Evolutionary conservation across 306 rosid species (phyloP).

Genomic region (Trifolium subterraneum): DNA sequence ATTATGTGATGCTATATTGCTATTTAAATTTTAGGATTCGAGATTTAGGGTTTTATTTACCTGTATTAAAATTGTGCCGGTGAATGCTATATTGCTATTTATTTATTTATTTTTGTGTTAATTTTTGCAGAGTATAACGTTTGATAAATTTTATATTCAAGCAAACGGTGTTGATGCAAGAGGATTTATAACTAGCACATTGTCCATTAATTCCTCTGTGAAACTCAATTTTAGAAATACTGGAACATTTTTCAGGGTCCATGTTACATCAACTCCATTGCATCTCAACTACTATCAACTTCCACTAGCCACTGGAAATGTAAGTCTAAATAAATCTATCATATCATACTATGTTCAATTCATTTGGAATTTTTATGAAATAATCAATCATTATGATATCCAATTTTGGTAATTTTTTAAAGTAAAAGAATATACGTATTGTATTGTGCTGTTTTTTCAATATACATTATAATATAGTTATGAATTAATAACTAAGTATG

Average conservation of each 20-base stretch:
- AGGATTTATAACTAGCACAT: slow-evolving; percentile 79
- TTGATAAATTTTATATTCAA: slow-evolving; percentile 75
- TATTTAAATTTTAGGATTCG: too few relatives aligned
- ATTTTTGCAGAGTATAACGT: slow-evolving; percentile 64
- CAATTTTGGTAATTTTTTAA: too few relatives aligned
- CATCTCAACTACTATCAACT: slow-evolving; percentile 71
- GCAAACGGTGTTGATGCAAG: slow-evolving; percentile 71
- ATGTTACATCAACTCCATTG: slow-evolving; percentile 68
- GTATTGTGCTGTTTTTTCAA: too few relatives aligned
- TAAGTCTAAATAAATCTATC: slow-evolving; percentile 38
- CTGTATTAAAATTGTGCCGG: too few relatives aligned
- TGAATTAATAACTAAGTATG: background rate
- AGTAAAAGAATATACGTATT: too few relatives aligned
- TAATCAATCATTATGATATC: too few relatives aligned
- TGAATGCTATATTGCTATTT: too few relatives aligned
- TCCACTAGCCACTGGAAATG: slow-evolving; percentile 73
- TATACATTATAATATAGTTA: too few relatives aligned
- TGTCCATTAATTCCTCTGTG: slow-evolving; percentile 73
- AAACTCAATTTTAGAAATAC: slow-evolving; percentile 74
- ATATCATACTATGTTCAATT: too few relatives aligned
- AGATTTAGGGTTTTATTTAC: too few relatives aligned
- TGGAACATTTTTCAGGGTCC: slow-evolving; percentile 81
- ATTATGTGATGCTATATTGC: too few relatives aligned
- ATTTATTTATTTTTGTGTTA: background rate
- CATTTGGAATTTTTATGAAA: too few relatives aligned